Evolutionary conservation across 768 basidiomycete genomes (phyloP).

Genomic region (Termitomyces sp.): DNA sequence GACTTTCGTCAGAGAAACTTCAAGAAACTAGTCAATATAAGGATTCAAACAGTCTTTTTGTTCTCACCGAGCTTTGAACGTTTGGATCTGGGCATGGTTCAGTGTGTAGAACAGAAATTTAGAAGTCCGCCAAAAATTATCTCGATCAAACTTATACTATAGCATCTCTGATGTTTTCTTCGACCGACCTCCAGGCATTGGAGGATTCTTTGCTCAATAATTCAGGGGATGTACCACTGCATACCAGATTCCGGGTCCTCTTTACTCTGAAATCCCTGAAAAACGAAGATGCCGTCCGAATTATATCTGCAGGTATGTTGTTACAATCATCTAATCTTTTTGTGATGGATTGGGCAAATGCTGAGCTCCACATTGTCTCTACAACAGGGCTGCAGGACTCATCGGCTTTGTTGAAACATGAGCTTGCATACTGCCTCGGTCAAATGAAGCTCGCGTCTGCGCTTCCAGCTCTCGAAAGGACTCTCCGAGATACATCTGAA

Average conservation of each 20-base stretch:
- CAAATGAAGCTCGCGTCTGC: slow-evolving; percentile 79
- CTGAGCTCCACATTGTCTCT: neutral
- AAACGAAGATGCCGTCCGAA: slow-evolving; percentile 71
- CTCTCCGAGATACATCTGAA: slow-evolving; percentile 65
- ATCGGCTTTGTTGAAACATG: slow-evolving; percentile 92
- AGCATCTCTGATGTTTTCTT: slow-evolving; percentile 29
- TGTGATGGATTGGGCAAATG: slow-evolving; percentile 7
- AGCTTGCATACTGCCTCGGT: slow-evolving; percentile 94
- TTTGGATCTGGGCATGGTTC: slow-evolving; percentile 84
- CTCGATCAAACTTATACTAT: no score
- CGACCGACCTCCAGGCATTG: slow-evolving; percentile 61
- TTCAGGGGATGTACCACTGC: slow-evolving; percentile 68
- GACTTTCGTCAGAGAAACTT: slow-evolving; percentile 93
- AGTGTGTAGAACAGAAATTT: slow-evolving; percentile 25
- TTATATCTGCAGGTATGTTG: slow-evolving; percentile 79
- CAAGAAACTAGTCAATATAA: slow-evolving; percentile 11
- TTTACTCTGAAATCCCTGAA: slow-evolving; percentile 89
- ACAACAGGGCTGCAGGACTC: slow-evolving; percentile 77
- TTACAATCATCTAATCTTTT: slow-evolving; percentile 10
- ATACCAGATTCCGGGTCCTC: slow-evolving; percentile 84
- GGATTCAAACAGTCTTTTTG: slow-evolving; percentile 1
- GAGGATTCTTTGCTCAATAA: slow-evolving; percentile 77
- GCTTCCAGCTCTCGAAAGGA: slow-evolving; percentile 72
- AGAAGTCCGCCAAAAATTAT: slow-evolving; percentile 49
- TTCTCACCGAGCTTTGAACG: slow-evolving; percentile 80